Evolutionary conservation across 2,329 filamentous ascomycete genomes (phyloP).

Genomic region (Penicillium sp.): DNA sequence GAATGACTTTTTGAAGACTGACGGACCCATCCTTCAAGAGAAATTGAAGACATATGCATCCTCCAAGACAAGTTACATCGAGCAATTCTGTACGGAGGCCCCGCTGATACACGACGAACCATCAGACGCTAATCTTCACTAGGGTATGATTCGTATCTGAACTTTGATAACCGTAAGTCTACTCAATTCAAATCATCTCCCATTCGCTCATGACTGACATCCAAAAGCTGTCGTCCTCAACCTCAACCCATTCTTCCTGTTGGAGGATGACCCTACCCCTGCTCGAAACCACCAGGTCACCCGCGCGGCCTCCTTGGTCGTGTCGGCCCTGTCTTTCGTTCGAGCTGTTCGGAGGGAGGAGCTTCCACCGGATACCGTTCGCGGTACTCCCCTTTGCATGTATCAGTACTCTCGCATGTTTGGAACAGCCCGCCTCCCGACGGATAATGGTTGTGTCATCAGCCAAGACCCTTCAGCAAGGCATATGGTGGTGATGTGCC

Average conservation of each 20-base stretch:
- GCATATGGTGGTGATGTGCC: constrained; percentile 89
- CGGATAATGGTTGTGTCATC: constrained; percentile 92
- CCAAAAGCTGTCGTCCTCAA: constrained; percentile 80
- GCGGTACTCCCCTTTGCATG: constrained; percentile 89
- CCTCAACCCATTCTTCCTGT: constrained; percentile 94
- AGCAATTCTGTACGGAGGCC: constrained; percentile 83
- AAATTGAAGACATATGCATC: constrained; percentile 87
- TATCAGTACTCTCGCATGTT: constrained; percentile 97
- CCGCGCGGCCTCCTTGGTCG: constrained; percentile 84
- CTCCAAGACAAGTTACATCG: constrained; percentile 93
- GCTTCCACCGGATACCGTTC: constrained; percentile 82
- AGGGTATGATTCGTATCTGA: constrained; percentile 99
- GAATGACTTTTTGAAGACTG: constrained; percentile 76
- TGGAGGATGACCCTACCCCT: constrained; percentile 96
- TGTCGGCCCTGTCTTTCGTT: constrained; percentile 89
- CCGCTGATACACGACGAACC: not conserved
- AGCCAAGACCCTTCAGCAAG: constrained; percentile 92
- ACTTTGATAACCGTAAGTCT: constrained; percentile 79
- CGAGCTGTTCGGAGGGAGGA: constrained; percentile 91
- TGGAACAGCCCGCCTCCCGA: constrained; percentile 90
- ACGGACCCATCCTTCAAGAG: constrained; percentile 84
- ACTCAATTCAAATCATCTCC: not conserved
- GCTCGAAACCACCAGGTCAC: constrained; percentile 96
- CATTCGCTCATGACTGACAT: constrained; percentile 15
- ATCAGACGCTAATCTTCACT: constrained; percentile 14